Evolutionary conservation across 257 asterid genomes (phyloP).

Genomic region (Plantago major): DNA sequence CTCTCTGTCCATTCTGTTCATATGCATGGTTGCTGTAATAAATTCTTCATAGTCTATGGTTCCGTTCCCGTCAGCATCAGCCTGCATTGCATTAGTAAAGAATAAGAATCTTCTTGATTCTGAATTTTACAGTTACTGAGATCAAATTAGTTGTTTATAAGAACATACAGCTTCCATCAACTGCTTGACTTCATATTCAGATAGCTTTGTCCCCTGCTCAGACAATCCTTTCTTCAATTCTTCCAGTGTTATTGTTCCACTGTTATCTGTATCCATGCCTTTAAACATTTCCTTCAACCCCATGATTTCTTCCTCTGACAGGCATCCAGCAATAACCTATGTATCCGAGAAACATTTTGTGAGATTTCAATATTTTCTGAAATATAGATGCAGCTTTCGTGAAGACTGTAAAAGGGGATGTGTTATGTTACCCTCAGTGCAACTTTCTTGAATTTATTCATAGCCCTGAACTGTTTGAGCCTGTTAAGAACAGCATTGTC

Average conservation of each 20-base stretch:
- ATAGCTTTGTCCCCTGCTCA: conserved; percentile 53
- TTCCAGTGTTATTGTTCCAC: conserved; percentile 64
- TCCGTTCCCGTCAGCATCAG: conserved; percentile 63
- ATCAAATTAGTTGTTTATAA: background rate
- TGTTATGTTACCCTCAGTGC: conserved; percentile 43
- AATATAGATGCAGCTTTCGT: too few relatives aligned
- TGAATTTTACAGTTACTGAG: background rate
- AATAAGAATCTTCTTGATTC: background rate
- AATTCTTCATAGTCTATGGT: conserved; percentile 62
- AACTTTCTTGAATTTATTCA: conserved; percentile 67
- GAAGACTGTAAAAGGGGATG: too few relatives aligned
- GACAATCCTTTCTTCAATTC: conserved; percentile 62
- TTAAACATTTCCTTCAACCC: conserved; percentile 67
- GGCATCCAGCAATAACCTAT: conserved; percentile 59
- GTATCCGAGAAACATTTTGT: conserved; percentile 12
- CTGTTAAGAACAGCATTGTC: conserved; percentile 52
- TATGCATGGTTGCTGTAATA: conserved; percentile 65
- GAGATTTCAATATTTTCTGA: background rate
- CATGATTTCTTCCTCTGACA: conserved; percentile 64
- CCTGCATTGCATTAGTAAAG: conserved; percentile 25
- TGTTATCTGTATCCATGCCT: conserved; percentile 58
- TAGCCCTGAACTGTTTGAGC: conserved; percentile 55
- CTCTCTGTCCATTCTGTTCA: conserved; percentile 61
- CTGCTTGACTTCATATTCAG: conserved; percentile 59
- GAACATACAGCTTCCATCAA: conserved; percentile 60